These are phyloP conservation scores for Sarocladium strictum DNA, from an alignment of 2,329 filamentous ascomycete species.

Conservation along the genomic window DNA sequence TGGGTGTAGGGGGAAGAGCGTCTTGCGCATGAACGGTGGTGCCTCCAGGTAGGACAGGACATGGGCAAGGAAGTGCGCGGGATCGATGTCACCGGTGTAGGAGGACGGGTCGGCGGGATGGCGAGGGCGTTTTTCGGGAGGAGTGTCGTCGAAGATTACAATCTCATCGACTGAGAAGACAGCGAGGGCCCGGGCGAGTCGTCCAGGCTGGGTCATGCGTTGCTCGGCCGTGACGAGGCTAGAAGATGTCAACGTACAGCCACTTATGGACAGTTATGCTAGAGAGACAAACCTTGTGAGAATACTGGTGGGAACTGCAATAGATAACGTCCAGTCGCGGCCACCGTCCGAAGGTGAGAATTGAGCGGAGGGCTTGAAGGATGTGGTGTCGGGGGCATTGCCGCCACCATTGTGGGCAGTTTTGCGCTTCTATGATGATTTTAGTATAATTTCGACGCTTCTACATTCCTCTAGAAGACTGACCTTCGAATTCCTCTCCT, in stretches of 20 bases:
- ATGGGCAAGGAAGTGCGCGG: conserved; percentile 74
- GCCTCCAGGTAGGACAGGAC: conserved; percentile 78
- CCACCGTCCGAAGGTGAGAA: conserved; percentile 59
- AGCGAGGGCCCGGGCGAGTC: conserved; percentile 73
- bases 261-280: too few species aligned
- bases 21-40: conserved; percentile 72
- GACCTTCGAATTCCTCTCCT: conserved; percentile 27
- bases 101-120: conserved; percentile 42
- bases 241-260: conserved; percentile 7
- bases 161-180: conserved; percentile 84
- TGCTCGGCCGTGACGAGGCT: conserved; percentile 70
- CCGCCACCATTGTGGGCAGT: conserved; percentile 34
- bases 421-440: conserved; percentile 41
- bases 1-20: conserved; percentile 71
- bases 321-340: conserved; percentile 66
- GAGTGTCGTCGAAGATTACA: conserved; percentile 70
- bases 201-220: conserved; percentile 65
- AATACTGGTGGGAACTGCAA: conserved; percentile 74
- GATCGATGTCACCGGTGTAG: conserved; percentile 67
- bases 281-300: conserved; percentile 56
- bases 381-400: conserved; percentile 38
- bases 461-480: neutral
- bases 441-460: neutral
- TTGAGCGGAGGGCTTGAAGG: conserved; percentile 59
- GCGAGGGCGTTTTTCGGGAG: conserved; percentile 36